Evolutionary conservation across 2,329 filamentous ascomycete genomes (phyloP).

Genomic region (Sporothrix luriei): DNA sequence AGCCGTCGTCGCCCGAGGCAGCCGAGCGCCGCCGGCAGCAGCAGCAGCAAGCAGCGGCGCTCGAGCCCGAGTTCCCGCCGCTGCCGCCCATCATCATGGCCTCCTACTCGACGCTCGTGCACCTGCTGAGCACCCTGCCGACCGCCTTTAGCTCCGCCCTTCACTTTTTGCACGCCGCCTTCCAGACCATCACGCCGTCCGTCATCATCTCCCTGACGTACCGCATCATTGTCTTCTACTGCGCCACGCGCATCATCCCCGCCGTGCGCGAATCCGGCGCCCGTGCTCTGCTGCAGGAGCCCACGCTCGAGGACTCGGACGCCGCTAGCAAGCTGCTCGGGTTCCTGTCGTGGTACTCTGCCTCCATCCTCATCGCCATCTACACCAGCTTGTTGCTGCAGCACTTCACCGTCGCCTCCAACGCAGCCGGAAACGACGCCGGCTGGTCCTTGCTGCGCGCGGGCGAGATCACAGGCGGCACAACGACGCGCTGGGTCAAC

Average conservation of each 20-base stretch:
- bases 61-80: slow-evolving; percentile 89
- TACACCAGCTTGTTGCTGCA: slow-evolving; percentile 96
- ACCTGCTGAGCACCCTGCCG: slow-evolving; percentile 80
- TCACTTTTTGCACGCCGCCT: slow-evolving; percentile 84
- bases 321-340: slow-evolving; percentile 78
- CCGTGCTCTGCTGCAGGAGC: slow-evolving; percentile 78
- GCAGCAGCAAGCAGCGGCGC: slow-evolving; percentile 44
- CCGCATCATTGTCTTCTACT: slow-evolving; percentile 92
- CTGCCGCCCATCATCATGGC: slow-evolving; percentile 98
- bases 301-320: slow-evolving; percentile 81
- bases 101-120: slow-evolving; percentile 88
- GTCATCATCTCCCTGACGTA: slow-evolving; percentile 95
- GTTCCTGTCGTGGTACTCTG: slow-evolving; percentile 89
- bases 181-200: slow-evolving; percentile 92
- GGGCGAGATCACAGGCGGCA: slow-evolving; percentile 73
- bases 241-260: slow-evolving; percentile 92
- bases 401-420: slow-evolving; percentile 75
- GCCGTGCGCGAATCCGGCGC: slow-evolving; percentile 87
- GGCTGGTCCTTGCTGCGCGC: slow-evolving; percentile 86
- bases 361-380: slow-evolving; percentile 90
- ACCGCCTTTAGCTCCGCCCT: slow-evolving; percentile 80
- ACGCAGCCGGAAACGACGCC: slow-evolving; percentile 57
- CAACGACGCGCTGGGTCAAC: slow-evolving; percentile 92
- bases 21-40: slow-evolving; percentile 58
- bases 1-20: slow-evolving; percentile 62